phyloP scores from a whole-genome alignment of 306 rosid genomes.

The Ormosia semicastrata region DNA sequence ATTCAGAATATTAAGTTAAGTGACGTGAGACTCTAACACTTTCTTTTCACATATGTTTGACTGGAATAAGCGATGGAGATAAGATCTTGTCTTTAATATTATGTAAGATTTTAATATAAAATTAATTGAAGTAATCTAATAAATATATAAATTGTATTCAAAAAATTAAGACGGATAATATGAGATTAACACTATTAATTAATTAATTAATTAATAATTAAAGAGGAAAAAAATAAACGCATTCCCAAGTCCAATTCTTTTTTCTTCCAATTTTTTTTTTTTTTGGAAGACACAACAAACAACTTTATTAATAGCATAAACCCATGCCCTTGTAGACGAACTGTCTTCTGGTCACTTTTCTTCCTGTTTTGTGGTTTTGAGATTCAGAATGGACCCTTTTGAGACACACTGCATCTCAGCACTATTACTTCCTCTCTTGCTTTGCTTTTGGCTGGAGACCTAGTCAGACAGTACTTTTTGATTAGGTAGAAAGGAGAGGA shows the following conservation, averaged over 20 bases:
- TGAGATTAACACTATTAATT: too few relatives aligned
- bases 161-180: too few relatives aligned
- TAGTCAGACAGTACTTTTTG: slow-evolving; percentile 52
- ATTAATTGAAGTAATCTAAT: too few relatives aligned
- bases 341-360: neutral
- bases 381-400: neutral
- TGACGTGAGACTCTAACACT: too few relatives aligned
- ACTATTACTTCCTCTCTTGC: neutral
- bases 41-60: too few relatives aligned
- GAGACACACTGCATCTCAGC: slow-evolving; percentile 1
- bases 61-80: too few relatives aligned
- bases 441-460: slow-evolving; percentile 55
- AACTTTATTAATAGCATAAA: neutral
- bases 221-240: neutral
- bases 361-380: neutral
- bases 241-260: too few relatives aligned
- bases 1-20: too few relatives aligned
- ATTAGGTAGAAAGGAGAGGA: slow-evolving; percentile 24
- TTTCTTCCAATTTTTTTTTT: neutral
- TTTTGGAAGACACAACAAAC: neutral
- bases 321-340: neutral
- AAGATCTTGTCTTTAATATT: too few relatives aligned
- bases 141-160: too few relatives aligned
- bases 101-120: too few relatives aligned
- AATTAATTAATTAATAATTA: neutral